phyloP scores from a whole-genome alignment of 163 green algal genomes.

The Smithsoniella earleae region DNA sequence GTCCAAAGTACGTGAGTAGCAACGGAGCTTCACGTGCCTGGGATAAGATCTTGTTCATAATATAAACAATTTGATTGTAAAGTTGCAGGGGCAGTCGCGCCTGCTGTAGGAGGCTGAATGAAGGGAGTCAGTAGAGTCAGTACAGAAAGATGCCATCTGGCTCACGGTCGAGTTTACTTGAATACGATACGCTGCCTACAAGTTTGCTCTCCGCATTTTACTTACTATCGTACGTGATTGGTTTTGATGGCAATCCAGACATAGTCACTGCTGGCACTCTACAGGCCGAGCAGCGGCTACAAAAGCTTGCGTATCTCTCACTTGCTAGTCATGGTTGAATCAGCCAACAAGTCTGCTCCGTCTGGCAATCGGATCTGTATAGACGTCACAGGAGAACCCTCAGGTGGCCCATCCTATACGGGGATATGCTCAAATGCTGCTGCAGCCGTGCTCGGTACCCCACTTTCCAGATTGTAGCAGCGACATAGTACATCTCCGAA shows the following conservation, averaged over 20 bases:
- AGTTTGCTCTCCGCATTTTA: neutral
- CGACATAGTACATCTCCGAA: no score
- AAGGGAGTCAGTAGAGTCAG: no score
- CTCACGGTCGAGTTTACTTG: conserved; percentile 13
- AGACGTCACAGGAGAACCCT: neutral
- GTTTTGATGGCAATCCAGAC: neutral
- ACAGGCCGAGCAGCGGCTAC: neutral
- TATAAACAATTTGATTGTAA: no score
- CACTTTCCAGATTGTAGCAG: no score
- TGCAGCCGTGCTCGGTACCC: neutral
- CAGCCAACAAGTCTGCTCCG: neutral
- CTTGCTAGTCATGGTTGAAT: conserved; percentile 22
- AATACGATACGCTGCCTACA: conserved; percentile 8
- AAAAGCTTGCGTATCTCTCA: conserved; percentile 5
- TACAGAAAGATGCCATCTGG: no score
- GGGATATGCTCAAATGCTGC: neutral
- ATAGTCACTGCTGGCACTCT: conserved; percentile 8
- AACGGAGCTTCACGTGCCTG: no score
- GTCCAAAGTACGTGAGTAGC: no score
- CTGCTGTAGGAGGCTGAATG: no score
- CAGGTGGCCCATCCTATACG: neutral
- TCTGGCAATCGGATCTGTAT: conserved; percentile 28
- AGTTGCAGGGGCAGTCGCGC: no score
- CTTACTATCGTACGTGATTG: conserved; percentile 1
- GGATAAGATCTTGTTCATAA: no score